Evolutionary conservation across 768 basidiomycete species (phyloP).

Genomic region (Leccinum uliginosum): DNA sequence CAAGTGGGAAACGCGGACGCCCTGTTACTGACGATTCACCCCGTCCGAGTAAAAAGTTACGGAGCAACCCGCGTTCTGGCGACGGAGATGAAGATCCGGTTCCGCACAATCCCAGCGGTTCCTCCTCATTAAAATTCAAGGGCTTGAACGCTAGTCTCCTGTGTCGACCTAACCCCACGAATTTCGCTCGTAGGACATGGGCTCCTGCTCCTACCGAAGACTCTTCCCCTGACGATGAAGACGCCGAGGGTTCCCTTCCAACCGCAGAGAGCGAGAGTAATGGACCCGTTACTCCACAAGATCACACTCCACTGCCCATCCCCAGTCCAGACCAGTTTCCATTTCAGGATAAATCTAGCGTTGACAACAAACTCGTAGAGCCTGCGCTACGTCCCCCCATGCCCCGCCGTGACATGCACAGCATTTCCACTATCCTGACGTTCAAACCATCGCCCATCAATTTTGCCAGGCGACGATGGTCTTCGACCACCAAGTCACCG

Average conservation of each 20-base stretch:
- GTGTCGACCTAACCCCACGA: slow-evolving; percentile 57
- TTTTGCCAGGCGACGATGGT: slow-evolving; percentile 62
- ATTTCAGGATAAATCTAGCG: slow-evolving; percentile 15
- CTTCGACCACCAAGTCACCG: slow-evolving; percentile 35
- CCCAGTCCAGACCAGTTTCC: slow-evolving; percentile 30
- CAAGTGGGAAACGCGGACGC: slow-evolving; percentile 23
- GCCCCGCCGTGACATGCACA: slow-evolving; percentile 18
- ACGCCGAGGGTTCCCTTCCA: slow-evolving; percentile 29
- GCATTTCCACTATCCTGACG: slow-evolving; percentile 41
- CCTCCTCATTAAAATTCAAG: slow-evolving; percentile 28
- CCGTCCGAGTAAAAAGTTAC: slow-evolving; percentile 26
- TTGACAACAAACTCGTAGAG: slow-evolving; percentile 21
- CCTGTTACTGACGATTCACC: slow-evolving; percentile 20
- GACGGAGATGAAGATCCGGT: slow-evolving; percentile 27
- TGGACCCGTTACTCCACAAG: slow-evolving; percentile 57
- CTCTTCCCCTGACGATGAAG: slow-evolving; percentile 32
- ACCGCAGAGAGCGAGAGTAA: slow-evolving; percentile 44
- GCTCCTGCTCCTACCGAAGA: slow-evolving; percentile 36
- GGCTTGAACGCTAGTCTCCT: slow-evolving; percentile 43
- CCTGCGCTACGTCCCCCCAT: slow-evolving; percentile 20
- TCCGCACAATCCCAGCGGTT: slow-evolving; percentile 24
- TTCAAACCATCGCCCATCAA: slow-evolving; percentile 62
- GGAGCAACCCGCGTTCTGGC: slow-evolving; percentile 16
- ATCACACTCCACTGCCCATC: slow-evolving; percentile 41
- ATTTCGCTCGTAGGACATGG: slow-evolving; percentile 58